Base-by-base conservation (phyloP, 2,329 filamentous ascomycete species). In the Aureobasidium vineae region DNA sequence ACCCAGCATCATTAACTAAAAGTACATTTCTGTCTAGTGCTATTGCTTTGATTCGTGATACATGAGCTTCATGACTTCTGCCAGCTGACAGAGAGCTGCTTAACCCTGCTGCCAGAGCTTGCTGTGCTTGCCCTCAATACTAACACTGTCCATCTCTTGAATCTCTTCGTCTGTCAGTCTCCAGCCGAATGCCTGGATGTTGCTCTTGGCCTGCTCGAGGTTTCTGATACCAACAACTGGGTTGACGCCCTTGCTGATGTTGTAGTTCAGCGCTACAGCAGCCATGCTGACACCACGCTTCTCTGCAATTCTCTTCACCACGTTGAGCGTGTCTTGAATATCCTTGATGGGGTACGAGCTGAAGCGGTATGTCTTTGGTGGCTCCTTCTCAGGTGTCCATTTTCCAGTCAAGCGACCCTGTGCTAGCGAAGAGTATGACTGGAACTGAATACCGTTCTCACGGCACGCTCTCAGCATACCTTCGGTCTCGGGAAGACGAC, bases 231-330 rank as follows among this genome's bases (percentile, higher is more conserved):
- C 79, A 5, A 79, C 78, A 2, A 81, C 69, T 0, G 79, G 80
- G 6, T 80, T 72, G 8, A 77, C 77, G 0, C 79, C 79, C 71
- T 81, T 82, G 57, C 76, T 76, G 36, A 82, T 75, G 11, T 77
- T 77, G 69, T 77, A 81, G 68, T 82, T 82, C 38, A 82, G 68
- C 41, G 79, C 78, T 4, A 81, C 77, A 1, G 79, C 78, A 31
- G 77, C 74, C 19, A 76, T 69, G 21, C 69, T 70, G 16, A 78
- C 75, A 5, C 72, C 74, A 11, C 72, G 73, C 64, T 75, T 73
- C 10, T 76, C 73, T 0, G 76, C 77, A 63, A 80, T 78, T 28
- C 69, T 68, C 41, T 75, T 73, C 57, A 80, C 69, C 6, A 76
- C 73, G 6, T 74, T 71, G 13, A 80, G 66, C 0, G 77, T 72